phyloP scores from a whole-genome alignment of 352 stramenopile species.

The Phytophthora cactorum region DNA sequence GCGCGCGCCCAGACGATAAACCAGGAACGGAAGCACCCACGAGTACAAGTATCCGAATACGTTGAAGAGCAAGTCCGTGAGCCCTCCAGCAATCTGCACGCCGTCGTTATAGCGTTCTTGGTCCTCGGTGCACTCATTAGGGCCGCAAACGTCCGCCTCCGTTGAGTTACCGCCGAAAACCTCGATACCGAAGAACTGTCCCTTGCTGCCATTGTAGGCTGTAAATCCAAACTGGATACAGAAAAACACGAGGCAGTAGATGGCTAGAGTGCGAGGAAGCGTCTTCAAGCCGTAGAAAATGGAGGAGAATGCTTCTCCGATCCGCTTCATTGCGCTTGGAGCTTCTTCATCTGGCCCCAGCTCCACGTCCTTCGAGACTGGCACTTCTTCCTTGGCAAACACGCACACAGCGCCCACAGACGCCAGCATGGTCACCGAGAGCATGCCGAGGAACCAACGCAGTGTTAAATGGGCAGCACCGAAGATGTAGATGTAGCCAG shows the following conservation, averaged over 20 bases:
- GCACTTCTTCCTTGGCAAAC: slow-evolving; percentile 57
- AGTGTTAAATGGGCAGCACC: slow-evolving; percentile 71
- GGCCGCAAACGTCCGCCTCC: slow-evolving; percentile 49
- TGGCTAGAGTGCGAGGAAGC: slow-evolving; percentile 41
- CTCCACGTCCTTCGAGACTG: slow-evolving; percentile 34
- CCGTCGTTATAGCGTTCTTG: slow-evolving; percentile 62
- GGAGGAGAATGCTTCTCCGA: slow-evolving; percentile 48
- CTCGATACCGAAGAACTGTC: slow-evolving; percentile 67
- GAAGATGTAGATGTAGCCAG: slow-evolving; percentile 77
- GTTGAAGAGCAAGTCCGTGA: slow-evolving; percentile 64
- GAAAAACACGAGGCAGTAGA: slow-evolving; percentile 67
- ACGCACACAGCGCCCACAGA: slow-evolving; percentile 60
- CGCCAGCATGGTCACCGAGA: slow-evolving; percentile 68
- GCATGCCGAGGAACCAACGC: slow-evolving; percentile 73
- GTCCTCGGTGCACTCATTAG: slow-evolving; percentile 29
- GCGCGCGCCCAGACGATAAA: slow-evolving; percentile 46
- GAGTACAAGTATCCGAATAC: slow-evolving; percentile 57
- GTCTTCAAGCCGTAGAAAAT: slow-evolving; percentile 54
- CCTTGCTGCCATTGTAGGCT: slow-evolving; percentile 71
- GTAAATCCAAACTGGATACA: slow-evolving; percentile 65
- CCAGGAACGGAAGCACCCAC: slow-evolving; percentile 54
- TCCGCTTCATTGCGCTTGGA: slow-evolving; percentile 27
- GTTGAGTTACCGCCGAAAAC: slow-evolving; percentile 57
- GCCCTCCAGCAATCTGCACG: slow-evolving; percentile 54
- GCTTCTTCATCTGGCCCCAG: slow-evolving; percentile 18